phyloP scores from a whole-genome alignment of 352 stramenopile species.

The Phytophthora gonapodyides region DNA sequence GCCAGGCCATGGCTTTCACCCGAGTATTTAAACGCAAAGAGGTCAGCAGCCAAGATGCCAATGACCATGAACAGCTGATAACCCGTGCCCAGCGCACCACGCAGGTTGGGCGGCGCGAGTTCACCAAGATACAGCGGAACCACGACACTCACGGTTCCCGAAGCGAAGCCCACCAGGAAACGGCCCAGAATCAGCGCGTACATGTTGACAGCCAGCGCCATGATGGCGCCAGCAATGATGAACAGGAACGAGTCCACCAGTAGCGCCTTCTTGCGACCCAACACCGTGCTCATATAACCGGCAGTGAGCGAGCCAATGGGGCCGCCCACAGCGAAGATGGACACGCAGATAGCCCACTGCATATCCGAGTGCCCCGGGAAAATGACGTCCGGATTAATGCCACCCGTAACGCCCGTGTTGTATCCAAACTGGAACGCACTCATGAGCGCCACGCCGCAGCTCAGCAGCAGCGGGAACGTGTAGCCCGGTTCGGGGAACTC shows the following conservation, averaged over 20 bases:
- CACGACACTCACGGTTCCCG: conserved; percentile 71
- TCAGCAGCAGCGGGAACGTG: conserved; percentile 65
- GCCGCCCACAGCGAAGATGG: conserved; percentile 66
- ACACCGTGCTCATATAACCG: conserved; percentile 53
- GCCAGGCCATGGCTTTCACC: conserved; percentile 56
- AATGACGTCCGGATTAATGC: conserved; percentile 62
- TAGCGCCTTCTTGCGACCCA: conserved; percentile 68
- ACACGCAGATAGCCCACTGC: conserved; percentile 71
- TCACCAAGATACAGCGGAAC: conserved; percentile 76
- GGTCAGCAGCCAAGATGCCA: conserved; percentile 58
- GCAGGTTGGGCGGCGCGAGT: conserved; percentile 71
- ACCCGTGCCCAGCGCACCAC: conserved; percentile 68
- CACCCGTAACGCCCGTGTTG: conserved; percentile 74
- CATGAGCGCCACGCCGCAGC: conserved; percentile 72
- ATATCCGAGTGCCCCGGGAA: conserved; percentile 69
- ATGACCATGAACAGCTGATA: conserved; percentile 80
- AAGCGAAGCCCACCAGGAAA: conserved; percentile 73
- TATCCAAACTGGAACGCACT: conserved; percentile 76
- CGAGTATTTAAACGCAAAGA: conserved; percentile 65
- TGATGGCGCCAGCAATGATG: conserved; percentile 60
- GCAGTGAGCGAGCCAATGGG: conserved; percentile 69
- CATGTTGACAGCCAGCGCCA: conserved; percentile 68
- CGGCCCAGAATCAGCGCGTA: conserved; percentile 73
- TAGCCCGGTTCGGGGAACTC: conserved; percentile 72
- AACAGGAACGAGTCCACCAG: conserved; percentile 69